These are phyloP conservation scores for Dacryopinax primogenitus DNA, from an alignment of 768 basidiomycete species.

Conservation along the genomic window DNA sequence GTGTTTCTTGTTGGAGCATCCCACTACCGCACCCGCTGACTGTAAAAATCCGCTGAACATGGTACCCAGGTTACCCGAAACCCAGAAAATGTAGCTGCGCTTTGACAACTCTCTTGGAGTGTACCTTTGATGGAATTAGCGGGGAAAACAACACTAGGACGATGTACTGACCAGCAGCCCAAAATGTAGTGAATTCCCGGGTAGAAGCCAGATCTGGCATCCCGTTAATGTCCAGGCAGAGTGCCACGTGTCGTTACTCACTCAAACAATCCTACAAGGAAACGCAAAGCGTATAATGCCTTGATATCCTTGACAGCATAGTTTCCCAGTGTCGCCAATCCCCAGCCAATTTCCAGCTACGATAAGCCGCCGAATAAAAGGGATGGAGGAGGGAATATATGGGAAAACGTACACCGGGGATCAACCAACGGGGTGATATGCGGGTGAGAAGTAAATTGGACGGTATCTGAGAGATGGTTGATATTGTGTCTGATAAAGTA, in stretches of 20 bases:
- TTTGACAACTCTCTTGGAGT: constrained; percentile 23
- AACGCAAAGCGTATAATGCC: constrained; percentile 22
- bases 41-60: constrained; percentile 23
- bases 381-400: neutral
- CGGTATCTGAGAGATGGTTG: constrained; percentile 14
- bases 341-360: constrained; percentile 23
- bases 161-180: constrained; percentile 16
- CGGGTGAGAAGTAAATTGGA: constrained; percentile 21
- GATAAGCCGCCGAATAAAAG: neutral
- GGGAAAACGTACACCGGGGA: constrained; percentile 15
- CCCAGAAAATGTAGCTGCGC: constrained; percentile 23
- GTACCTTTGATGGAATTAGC: constrained; percentile 16
- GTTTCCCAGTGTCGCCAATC: constrained; percentile 20
- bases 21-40: constrained; percentile 10
- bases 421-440: constrained; percentile 23
- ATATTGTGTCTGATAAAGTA: neutral
- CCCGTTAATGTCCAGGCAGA: neutral
- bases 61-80: constrained; percentile 19
- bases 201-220: constrained; percentile 20
- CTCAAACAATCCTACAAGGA: constrained; percentile 25
- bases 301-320: constrained; percentile 21
- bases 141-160: neutral
- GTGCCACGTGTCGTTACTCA: constrained; percentile 2
- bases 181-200: constrained; percentile 24
- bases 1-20: neutral